phyloP scores from a whole-genome alignment of 2,329 filamentous ascomycete species.

The Alternaria panax region DNA sequence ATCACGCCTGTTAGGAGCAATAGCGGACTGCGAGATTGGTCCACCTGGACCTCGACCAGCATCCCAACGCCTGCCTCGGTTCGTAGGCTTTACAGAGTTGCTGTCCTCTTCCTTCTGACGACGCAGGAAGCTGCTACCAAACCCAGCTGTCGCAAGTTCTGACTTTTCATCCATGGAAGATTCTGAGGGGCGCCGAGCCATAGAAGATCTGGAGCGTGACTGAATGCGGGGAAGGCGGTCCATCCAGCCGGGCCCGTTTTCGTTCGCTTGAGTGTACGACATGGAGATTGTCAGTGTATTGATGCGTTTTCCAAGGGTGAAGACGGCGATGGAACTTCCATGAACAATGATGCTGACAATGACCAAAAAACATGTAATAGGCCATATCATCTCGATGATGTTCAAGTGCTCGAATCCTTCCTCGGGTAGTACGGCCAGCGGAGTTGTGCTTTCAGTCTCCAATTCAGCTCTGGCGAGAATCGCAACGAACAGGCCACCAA shows the following conservation, averaged over 20 bases:
- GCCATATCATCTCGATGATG: slow-evolving; percentile 89
- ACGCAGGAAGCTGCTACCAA: slow-evolving; percentile 80
- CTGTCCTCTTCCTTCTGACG: slow-evolving; percentile 79
- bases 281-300: slow-evolving; percentile 95
- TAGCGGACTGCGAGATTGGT: slow-evolving; percentile 88
- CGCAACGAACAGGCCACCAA: slow-evolving; percentile 94
- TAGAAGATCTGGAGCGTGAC: slow-evolving; percentile 80
- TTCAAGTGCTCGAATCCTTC: slow-evolving; percentile 66
- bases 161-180: slow-evolving; percentile 64
- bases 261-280: slow-evolving; percentile 90
- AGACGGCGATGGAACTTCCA: slow-evolving; percentile 97
- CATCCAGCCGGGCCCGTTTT: slow-evolving; percentile 94
- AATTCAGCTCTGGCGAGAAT: slow-evolving; percentile 93
- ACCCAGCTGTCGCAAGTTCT: slow-evolving; percentile 68
- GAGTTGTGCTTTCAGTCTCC: slow-evolving; percentile 77
- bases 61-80: slow-evolving; percentile 73
- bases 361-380: slow-evolving; percentile 91
- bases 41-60: slow-evolving; percentile 79
- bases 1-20: slow-evolving; percentile 67
- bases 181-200: slow-evolving; percentile 68
- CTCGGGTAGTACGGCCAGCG: slow-evolving; percentile 67
- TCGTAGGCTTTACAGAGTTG: slow-evolving; percentile 57
- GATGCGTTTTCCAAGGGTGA: slow-evolving; percentile 96
- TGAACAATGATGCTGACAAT: slow-evolving; percentile 94
- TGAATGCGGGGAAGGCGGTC: slow-evolving; percentile 83